phyloP scores from a whole-genome alignment of 768 basidiomycete genomes.

The Strobilomyces dryophilus region DNA sequence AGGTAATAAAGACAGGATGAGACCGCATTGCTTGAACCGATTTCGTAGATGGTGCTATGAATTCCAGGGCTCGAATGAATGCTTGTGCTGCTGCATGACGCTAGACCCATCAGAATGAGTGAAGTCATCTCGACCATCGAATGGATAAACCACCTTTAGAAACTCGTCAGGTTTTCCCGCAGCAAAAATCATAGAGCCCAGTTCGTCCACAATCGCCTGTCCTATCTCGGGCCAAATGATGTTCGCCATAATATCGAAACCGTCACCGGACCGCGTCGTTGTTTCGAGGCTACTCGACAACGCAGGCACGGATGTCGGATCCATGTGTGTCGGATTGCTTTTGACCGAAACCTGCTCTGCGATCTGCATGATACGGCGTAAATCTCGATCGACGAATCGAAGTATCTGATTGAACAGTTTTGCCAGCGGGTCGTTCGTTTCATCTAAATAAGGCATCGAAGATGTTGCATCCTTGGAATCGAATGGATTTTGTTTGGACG shows the following conservation, averaged over 20 bases:
- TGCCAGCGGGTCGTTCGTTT: constrained; percentile 63
- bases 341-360: constrained; percentile 65
- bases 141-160: constrained; percentile 56
- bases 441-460: constrained; percentile 56
- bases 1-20: constrained; percentile 65
- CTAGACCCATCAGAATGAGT: constrained; percentile 36
- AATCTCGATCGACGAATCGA: constrained; percentile 73
- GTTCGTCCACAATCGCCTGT: constrained; percentile 74
- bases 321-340: constrained; percentile 30
- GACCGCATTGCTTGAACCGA: constrained; percentile 69
- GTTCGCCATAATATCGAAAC: constrained; percentile 83
- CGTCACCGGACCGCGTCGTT: constrained; percentile 22
- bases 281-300: constrained; percentile 3
- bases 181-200: constrained; percentile 83
- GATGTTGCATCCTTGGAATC: constrained; percentile 27
- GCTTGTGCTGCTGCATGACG: constrained; percentile 80
- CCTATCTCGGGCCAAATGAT: constrained; percentile 89
- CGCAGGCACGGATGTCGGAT: constrained; percentile 1
- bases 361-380: constrained; percentile 69
- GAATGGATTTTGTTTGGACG: constrained; percentile 39
- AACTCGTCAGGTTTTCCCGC: constrained; percentile 89
- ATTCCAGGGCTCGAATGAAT: constrained; percentile 80
- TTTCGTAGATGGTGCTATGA: constrained; percentile 69
- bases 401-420: constrained; percentile 79
- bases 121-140: neutral